Evolutionary conservation across 768 basidiomycete species (phyloP).

Genomic region (Kwoniella pini): DNA sequence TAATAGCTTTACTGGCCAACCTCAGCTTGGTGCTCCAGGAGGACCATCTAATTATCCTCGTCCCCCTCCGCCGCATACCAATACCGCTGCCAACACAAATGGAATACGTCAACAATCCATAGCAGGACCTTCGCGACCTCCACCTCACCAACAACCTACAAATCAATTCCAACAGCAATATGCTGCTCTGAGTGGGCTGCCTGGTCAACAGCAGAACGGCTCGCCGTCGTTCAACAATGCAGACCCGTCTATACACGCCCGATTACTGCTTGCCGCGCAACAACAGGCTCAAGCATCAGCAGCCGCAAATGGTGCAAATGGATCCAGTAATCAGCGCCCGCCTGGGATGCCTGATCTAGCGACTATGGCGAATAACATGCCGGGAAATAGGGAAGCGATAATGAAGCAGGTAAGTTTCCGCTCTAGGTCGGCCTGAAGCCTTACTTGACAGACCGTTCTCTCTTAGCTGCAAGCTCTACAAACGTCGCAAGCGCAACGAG

Average conservation of each 20-base stretch:
- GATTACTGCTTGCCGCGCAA: conserved; percentile 18
- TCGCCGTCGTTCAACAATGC: neutral
- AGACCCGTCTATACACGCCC: conserved; percentile 9
- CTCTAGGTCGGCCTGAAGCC: neutral
- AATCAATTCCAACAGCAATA: conserved; percentile 20
- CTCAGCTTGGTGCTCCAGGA: conserved; percentile 11
- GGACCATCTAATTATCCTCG: conserved; percentile 12
- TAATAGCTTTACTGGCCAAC: conserved; percentile 6
- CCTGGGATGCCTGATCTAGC: conserved; percentile 19
- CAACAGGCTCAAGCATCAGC: conserved; percentile 25
- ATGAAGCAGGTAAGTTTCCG: conserved; percentile 38
- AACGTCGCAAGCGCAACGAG: conserved; percentile 27
- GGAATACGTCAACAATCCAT: conserved; percentile 10
- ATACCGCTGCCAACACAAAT: neutral
- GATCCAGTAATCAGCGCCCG: neutral
- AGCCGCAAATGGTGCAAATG: conserved; percentile 7
- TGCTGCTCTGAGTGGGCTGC: conserved; percentile 12
- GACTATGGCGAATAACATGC: conserved; percentile 28
- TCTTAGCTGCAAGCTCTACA: conserved; percentile 34
- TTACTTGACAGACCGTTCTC: neutral
- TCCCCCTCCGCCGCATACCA: conserved; percentile 15
- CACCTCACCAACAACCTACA: conserved; percentile 15
- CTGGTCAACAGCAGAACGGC: conserved; percentile 12
- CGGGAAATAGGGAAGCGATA: conserved; percentile 35
- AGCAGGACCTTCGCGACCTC: conserved; percentile 23